Base-by-base conservation (phyloP, 139 green algal species). In the Closterium sp. region DNA sequence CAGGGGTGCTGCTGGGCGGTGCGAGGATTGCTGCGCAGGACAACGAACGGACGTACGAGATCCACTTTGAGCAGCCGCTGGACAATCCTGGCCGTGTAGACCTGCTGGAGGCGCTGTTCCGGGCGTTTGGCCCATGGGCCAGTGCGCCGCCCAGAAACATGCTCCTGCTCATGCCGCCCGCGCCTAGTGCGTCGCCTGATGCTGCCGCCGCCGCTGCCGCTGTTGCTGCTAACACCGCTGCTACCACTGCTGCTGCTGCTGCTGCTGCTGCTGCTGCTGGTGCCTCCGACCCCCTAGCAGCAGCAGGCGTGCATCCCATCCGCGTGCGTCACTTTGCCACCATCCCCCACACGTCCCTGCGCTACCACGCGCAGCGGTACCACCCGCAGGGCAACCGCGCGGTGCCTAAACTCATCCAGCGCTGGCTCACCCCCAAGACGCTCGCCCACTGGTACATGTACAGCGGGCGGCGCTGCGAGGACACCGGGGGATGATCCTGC, bases 361-460 rank as follows among this genome's bases (percentile, higher is more conserved):
- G 69, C 0, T 91, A 89, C 66, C 89, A 91, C 84, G 64, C 69
- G 28, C 89, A 91, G 25, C 89, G 89, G 21, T 91, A 55, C 33
- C 21, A 33, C 84, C 36, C 89, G 66, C n/a, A 88, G 38, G 89
- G 89, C 25, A 31, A 28, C 2, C 33, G 66, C 35, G 64, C n/a
- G 21, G 31, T 92, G 25, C 89, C 89, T 0, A 31, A 33, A 21
- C 89, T 92, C 19, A 55, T 92, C 9, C 89, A 92, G n/a, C 19
- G 89, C 25, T 92, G 89, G 89, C 83, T 92, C 25, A 84, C 31
- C 19, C 89, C 89, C 3, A 64, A 66, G 33, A 66, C 84, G 23
- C 55, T 92, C 4, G 89, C 89, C 2, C 34, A 89, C 83, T 92
- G 89, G 89, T 92, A 92, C 16, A 90, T 92, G 89, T 92, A 92